A percentile compares a stretch with the other conserved stretches of the same genome.
Conservation (phyloP, 371 early-diverging fungal species). For the Nematocida displodere region DNA sequence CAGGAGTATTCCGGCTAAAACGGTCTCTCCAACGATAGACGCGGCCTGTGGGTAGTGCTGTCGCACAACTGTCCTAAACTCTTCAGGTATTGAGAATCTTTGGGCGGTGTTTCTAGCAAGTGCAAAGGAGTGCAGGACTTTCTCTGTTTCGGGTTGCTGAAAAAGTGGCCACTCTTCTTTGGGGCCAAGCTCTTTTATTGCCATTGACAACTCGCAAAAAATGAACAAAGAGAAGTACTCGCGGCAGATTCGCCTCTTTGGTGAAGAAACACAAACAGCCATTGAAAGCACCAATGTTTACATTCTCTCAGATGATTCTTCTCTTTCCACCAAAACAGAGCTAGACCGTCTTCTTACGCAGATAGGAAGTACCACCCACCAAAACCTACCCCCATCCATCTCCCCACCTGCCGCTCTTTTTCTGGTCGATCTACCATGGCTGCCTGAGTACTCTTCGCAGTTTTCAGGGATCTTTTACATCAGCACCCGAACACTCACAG, state of each 20-base stretch:
- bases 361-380: neutral
- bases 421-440: neutral
- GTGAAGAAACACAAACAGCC: conserved; percentile 54
- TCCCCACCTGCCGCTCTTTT: neutral
- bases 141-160: neutral
- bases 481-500: neutral
- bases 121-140: neutral
- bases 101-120: neutral
- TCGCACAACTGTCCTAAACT: neutral
- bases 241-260: conserved; percentile 62
- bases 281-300: conserved; percentile 21
- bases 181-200: neutral
- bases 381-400: neutral
- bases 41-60: neutral
- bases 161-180: conserved; percentile 41
- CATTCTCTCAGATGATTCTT: neutral
- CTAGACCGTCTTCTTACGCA: neutral
- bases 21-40: neutral
- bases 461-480: neutral
- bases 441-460: neutral
- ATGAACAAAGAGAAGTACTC: conserved; percentile 54
- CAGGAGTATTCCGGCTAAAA: neutral
- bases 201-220: neutral
- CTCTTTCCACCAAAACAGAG: neutral
- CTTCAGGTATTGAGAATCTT: neutral